Evolutionary conservation across 1,284 basidiomycete genomes (phyloP).

Genomic region (Phellinidium pouzarii): DNA sequence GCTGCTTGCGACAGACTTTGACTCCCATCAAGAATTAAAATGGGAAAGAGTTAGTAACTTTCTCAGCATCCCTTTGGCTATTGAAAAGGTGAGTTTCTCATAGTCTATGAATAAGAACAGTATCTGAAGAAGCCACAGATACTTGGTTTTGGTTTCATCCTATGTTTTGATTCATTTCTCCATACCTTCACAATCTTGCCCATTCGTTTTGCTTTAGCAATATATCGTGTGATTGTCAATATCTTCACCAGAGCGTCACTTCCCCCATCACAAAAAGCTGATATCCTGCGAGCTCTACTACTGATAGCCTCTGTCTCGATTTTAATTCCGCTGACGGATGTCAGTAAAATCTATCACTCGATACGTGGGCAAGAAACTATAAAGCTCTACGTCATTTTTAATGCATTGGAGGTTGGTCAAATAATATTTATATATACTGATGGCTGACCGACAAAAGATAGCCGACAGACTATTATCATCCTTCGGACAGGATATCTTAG

Average conservation of each 20-base stretch:
- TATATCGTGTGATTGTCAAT: conserved; percentile 51
- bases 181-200: conserved; percentile 98
- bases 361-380: conserved; percentile 99
- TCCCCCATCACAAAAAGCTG: conserved; percentile 86
- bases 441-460: conserved; percentile 53
- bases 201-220: conserved; percentile 75
- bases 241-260: conserved; percentile 48
- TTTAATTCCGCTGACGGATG: conserved; percentile 82
- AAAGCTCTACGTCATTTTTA: conserved; percentile 99
- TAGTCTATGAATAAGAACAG: conserved; percentile 1
- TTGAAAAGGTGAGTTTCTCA: conserved; percentile 70
- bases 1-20: conserved; percentile 84
- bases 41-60: conserved; percentile 99
- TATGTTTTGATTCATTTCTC: conserved; percentile 96
- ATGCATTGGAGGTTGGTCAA: conserved; percentile 79
- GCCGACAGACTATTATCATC: conserved; percentile 93
- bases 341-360: conserved; percentile 97
- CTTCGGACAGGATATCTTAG: conserved; percentile 96
- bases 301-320: conserved; percentile 72
- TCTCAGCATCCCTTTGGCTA: conserved; percentile 84
- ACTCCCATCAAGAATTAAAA: conserved; percentile 88
- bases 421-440: conserved; percentile 1
- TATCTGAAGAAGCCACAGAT: conserved; percentile 46
- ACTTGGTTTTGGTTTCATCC: conserved; percentile 85
- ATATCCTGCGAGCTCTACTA: conserved; percentile 77